phyloP scores from a whole-genome alignment of 352 stramenopile species.

The Globisporangium lucens region DNA sequence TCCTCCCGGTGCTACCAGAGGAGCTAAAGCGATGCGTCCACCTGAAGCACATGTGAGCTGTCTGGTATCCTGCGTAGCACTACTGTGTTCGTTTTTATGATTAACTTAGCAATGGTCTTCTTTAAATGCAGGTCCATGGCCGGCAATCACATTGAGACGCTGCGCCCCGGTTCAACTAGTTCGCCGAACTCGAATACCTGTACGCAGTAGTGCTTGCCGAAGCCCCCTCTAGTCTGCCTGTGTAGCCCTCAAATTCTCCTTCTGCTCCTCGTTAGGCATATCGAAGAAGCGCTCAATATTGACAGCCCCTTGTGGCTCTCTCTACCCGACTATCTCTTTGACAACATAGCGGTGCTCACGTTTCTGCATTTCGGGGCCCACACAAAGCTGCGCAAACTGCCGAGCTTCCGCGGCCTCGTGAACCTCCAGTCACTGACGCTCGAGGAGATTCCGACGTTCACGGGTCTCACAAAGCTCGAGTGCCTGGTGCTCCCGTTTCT shows the following conservation, averaged over 20 bases:
- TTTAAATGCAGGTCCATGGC: background rate
- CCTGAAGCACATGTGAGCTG: constrained; percentile 27
- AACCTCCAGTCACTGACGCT: background rate
- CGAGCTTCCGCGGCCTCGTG: background rate
- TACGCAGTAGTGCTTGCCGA: background rate
- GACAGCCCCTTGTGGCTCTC: no score
- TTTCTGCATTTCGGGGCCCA: background rate
- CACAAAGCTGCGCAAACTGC: background rate
- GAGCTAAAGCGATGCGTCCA: constrained; percentile 19
- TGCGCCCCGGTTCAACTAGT: background rate
- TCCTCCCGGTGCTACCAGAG: constrained; percentile 18
- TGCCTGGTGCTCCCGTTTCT: background rate
- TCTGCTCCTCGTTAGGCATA: background rate
- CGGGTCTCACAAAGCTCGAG: background rate
- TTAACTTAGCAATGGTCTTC: background rate
- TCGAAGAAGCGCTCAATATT: background rate
- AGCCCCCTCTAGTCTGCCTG: no score
- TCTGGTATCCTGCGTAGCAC: no score
- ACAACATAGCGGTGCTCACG: background rate
- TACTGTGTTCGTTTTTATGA: no score
- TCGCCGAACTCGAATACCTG: background rate
- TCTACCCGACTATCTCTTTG: background rate
- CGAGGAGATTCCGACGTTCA: background rate
- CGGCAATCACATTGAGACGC: background rate
- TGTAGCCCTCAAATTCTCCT: no score